Evolutionary conservation across 2,329 filamentous ascomycete species (phyloP).

Genomic region (Botrytis cinerea): DNA sequence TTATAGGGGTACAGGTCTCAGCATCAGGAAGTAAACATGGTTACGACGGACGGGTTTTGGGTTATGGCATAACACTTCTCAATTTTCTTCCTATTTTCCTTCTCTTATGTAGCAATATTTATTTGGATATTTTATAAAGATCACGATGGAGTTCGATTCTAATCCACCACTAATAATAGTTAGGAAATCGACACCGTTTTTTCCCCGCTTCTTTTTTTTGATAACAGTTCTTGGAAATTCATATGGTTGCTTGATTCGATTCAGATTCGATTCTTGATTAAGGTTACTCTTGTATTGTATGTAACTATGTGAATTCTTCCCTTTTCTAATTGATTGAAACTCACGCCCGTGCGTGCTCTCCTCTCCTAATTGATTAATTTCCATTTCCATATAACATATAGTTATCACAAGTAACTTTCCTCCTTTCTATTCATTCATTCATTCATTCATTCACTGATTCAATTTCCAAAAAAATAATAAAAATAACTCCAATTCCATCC

Average conservation of each 20-base stretch:
- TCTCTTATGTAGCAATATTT: not conserved
- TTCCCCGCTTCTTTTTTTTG: not conserved
- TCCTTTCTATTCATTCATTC: too few relatives aligned
- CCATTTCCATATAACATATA: too few relatives aligned
- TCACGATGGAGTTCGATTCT: not conserved
- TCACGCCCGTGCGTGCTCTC: not conserved
- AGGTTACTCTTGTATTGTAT: not conserved
- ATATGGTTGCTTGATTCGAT: not conserved
- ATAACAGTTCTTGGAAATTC: not conserved
- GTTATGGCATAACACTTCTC: not conserved
- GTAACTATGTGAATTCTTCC: too few relatives aligned
- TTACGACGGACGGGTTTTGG: too few relatives aligned
- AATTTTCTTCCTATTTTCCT: not conserved
- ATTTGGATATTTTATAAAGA: not conserved
- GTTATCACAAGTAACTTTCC: not conserved
- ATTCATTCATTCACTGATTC: not conserved
- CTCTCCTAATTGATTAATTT: not conserved
- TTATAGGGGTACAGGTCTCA: not conserved
- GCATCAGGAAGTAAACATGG: too few relatives aligned
- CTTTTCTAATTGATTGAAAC: not conserved
- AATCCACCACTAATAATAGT: not conserved
- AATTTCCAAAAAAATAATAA: too few relatives aligned
- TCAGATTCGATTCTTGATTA: not conserved
- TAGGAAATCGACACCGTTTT: not conserved
- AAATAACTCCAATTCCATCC: too few relatives aligned